Evolutionary conservation across 805 yeast species (phyloP), one percentile per base, ranked within the genome.

Genomic region (Starmerella riodocensis): DNA sequence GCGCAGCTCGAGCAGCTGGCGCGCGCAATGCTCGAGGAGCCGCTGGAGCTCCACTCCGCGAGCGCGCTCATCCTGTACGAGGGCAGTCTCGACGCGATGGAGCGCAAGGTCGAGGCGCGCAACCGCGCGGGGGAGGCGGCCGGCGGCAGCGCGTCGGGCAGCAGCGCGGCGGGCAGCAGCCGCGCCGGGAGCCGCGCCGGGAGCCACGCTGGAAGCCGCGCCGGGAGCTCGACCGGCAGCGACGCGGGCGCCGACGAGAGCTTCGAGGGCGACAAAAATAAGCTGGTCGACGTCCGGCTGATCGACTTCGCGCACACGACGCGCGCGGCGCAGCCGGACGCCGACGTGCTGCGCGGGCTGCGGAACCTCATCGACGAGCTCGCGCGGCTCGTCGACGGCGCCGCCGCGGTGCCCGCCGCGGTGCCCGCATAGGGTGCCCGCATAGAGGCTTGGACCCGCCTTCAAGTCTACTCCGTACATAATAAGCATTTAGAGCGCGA

Each of bases 251-350:
- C 6, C 17, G 20, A 14, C n/a, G 8, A 17, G 12, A 53, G 54
- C 4, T 60, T 55, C 7, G 59, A 53, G 2, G 64, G 56, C 1
- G 64, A 59, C 1, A 29, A 36, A 25, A 6, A 17, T 20, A 48
- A 32, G 16, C 55, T 82, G 35, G 77, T 86, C 44, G 60, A 71
- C 5, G 60, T 84, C 37, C 68, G 74, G 28, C 52, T 86, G 35
- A 84, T 91, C 6, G 98, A 91, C 58, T 85, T 91, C 64, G 96
- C 96, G 1, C 97, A 91, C 56, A 72, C 95, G 0, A 70, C 63
- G 45, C 60, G 70, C 42, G 66, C 69, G 0, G 42, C 67, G 41
- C 84, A 85, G 0, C 70, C 70, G 16, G 96, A 85, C 57, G 80
- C 73, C 33, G 79, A 81, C 53, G 61, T 77, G 2, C 55, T 84